Evolutionary conservation across 1,139 yeast species (phyloP), one percentile per base, ranked within the genome.

Genomic region (Blastobotrys proliferans): DNA sequence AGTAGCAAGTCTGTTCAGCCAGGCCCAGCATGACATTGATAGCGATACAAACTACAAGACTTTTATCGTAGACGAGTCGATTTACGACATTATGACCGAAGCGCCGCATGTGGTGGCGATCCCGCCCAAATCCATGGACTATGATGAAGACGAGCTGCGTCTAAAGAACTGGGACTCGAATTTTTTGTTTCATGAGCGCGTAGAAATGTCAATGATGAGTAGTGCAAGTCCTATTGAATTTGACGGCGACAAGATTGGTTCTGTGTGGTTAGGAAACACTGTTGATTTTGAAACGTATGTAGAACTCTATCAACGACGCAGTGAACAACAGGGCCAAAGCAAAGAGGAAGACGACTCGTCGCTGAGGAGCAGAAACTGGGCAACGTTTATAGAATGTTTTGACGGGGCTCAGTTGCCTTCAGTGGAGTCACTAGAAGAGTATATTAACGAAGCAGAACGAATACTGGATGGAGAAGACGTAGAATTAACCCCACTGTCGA

Each of bases 211-310:
- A 2, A 77, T 77, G 57, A 84, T 90, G 92, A 82, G 96, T 0
- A 71, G 86, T 2, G 94, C 95, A 0, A 76, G 94, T 0, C 71
- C 69, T 14, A 66, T 84, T 2, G 41, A 31, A n/a, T 40, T 44
- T 16, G 45, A 51, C 10, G 48, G 52, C 16, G 40, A 19, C 3
- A 26, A 10, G 3, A 10, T 21, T n/a, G 38, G 38, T 11, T n/a
- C n/a, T n/a, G 76, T 88, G 3, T 90, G 90, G 90, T 71, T 82
- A 38, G 97, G 97, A 1, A 90, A 88, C 56, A 68, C 78, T 1
- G 71, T 76, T 1, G 85, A 81, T 56, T 74, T 67, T 43, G 65
- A 60, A 26, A 53, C 58, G 16, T 59, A 53, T 45, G 48, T 52
- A 14, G 60, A 58, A 27, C 26, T 34, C 32, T 45, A 37, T 38